These are phyloP conservation scores for Nakazawaea wyomingensis DNA, from an alignment of 805 yeast genomes.

Conservation along the genomic window DNA sequence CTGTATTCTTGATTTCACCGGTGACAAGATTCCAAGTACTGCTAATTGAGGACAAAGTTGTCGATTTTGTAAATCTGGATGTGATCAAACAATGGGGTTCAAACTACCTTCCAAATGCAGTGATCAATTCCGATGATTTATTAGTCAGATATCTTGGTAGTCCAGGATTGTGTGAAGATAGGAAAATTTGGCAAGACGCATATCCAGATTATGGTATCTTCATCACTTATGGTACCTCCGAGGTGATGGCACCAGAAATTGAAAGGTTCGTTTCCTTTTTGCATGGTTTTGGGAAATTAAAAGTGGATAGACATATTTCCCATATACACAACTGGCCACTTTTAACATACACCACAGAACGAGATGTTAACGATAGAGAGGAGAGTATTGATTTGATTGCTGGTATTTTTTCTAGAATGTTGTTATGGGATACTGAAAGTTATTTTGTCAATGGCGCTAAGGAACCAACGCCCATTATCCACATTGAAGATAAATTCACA, in stretches of 20 bases:
- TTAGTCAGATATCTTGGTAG: conserved; percentile 22
- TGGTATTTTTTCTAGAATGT: conserved; percentile 37
- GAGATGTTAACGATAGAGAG: conserved; percentile 36
- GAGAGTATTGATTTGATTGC: conserved; percentile 34
- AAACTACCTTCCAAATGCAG: conserved; percentile 12
- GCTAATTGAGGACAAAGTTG: conserved; percentile 11
- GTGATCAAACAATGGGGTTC: conserved; percentile 16
- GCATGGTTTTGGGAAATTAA: conserved; percentile 25
- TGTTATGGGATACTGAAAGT: conserved; percentile 32
- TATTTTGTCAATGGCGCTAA: conserved; percentile 21
- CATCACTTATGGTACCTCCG: conserved; percentile 39
- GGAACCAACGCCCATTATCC: conserved; percentile 14
- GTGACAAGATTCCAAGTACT: conserved; percentile 8
- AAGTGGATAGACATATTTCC: conserved; percentile 27
- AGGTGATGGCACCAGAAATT: conserved; percentile 33
- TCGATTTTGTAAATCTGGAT: conserved; percentile 25
- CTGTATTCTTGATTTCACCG: conserved; percentile 29
- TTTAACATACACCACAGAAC: conserved; percentile 33
- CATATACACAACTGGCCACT: conserved; percentile 48
- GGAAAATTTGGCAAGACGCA: conserved; percentile 33
- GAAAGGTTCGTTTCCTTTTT: conserved; percentile 24
- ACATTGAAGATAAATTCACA: conserved; percentile 16
- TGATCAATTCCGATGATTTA: conserved; percentile 9
- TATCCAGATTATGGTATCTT: conserved; percentile 37
- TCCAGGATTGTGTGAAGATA: conserved; percentile 27